Base-by-base conservation (phyloP, 2,329 filamentous ascomycete genomes). In the Acephala macrosclerotiorum region DNA sequence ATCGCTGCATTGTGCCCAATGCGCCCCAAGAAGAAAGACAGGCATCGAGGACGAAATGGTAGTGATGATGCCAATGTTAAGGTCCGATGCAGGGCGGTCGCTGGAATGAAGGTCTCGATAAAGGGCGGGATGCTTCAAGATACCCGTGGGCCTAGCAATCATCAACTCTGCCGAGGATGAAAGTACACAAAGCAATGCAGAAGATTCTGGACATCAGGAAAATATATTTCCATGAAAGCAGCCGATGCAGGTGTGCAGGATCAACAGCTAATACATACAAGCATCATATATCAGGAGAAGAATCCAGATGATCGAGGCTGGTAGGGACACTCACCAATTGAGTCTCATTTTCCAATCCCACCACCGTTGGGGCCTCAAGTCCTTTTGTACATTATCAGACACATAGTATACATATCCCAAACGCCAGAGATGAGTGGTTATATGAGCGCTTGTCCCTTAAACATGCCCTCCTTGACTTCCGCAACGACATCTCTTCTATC, bases 381-480 rank as follows among this genome's bases (percentile, higher is more conserved):
- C 18, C n/a, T 49, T 53, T 53, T 53, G 14, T 53, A 60, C 60
- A 63, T 40, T 60, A 26, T 61, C 51, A 36, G 67, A 69, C 62
- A 66, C 56, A 60, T 40, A 16, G 36, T 61, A 69, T 57, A 61
- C 53, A 61, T 38, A n/a, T 49, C 16, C 20, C 51, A 57, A 45
- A 63, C 47, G 51, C 25, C 40, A 42, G n/a, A 61, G n/a, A 22
- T 47, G 47, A 60, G 49, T 63, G n/a, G 47, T 51, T 73, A 93
- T 65, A 94, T 91, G 74, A 94, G 81, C 47, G 91, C 91, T 77
- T 93, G 89, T 58, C 91, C 91, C 81, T 89, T 91, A 76, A 89
- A 94, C 91, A 94, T 94, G 71, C 89, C 96, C 75, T 96, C 91
- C 78, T 93, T 91, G 25, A 99, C 94, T 78, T 98, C 96, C 38